These are phyloP conservation scores for Aureobasidium sp. DNA, from an alignment of 2,329 filamentous ascomycete genomes.

Conservation along the genomic window DNA sequence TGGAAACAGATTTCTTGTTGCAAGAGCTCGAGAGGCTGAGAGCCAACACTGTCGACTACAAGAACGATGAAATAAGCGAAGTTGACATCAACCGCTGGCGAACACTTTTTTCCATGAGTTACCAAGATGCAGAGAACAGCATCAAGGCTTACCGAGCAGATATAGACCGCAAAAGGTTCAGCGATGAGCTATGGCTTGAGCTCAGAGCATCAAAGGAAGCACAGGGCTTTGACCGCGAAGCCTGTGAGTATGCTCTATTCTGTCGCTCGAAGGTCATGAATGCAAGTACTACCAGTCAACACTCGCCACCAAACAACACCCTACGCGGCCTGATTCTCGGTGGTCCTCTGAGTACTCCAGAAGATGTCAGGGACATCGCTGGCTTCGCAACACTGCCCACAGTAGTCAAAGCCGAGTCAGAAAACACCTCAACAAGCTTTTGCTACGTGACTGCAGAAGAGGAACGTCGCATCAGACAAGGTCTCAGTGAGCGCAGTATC, in stretches of 20 bases:
- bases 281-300: background rate
- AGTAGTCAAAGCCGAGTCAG: background rate
- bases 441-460: background rate
- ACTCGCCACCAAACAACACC: background rate
- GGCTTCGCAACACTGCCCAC: background rate
- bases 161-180: background rate
- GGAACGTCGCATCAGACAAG: background rate
- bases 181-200: background rate
- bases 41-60: background rate
- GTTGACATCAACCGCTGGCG: background rate
- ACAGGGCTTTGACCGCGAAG: slow-evolving; percentile 7
- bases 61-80: background rate
- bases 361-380: background rate
- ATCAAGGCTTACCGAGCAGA: background rate
- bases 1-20: background rate
- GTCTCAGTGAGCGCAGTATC: background rate
- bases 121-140: background rate
- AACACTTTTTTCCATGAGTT: background rate
- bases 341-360: background rate
- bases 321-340: background rate
- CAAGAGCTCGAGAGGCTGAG: background rate
- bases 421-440: background rate
- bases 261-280: background rate
- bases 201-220: background rate
- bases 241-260: background rate